Evolutionary conservation across 306 rosid species (phyloP).

Genomic region (Pachyrhizus erosus): DNA sequence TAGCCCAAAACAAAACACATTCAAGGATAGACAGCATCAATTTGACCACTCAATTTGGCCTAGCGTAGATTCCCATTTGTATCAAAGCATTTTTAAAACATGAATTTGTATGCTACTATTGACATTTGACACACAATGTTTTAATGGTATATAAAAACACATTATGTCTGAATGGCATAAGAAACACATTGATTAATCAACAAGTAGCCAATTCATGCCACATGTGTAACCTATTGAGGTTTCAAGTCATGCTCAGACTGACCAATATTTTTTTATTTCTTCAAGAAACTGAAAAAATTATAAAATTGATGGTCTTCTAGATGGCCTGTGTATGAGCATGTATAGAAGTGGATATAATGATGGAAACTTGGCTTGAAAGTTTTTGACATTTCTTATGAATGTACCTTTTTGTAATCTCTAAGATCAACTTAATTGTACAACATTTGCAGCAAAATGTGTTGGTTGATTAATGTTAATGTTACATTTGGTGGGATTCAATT

Average conservation of each 20-base stretch:
- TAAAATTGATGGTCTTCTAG: slow-evolving; percentile 15
- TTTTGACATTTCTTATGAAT: slow-evolving; percentile 24
- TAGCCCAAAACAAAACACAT: slow-evolving; percentile 14
- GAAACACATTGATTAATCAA: not conserved
- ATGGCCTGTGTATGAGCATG: slow-evolving; percentile 14
- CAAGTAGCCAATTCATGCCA: not conserved
- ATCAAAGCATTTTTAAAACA: slow-evolving; percentile 7
- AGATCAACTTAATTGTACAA: slow-evolving; percentile 16
- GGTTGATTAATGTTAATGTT: slow-evolving; percentile 20
- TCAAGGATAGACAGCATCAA: not conserved
- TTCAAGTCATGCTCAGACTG: not conserved
- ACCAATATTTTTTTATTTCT: not conserved
- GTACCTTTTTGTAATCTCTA: not conserved
- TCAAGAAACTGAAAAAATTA: not conserved
- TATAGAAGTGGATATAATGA: slow-evolving; percentile 39
- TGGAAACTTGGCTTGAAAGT: slow-evolving; percentile 67
- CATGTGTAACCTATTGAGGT: not conserved
- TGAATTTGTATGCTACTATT: not conserved
- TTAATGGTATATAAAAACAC: not conserved
- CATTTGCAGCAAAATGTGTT: not conserved
- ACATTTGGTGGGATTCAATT: slow-evolving; percentile 1
- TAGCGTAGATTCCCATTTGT: not conserved
- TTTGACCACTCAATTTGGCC: slow-evolving; percentile 38
- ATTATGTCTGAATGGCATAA: not conserved
- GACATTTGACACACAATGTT: not conserved